Evolutionary conservation across 2,329 filamentous ascomycete species (phyloP), one percentile per base, ranked within the genome.

Genomic region (Epichloe hybrida): DNA sequence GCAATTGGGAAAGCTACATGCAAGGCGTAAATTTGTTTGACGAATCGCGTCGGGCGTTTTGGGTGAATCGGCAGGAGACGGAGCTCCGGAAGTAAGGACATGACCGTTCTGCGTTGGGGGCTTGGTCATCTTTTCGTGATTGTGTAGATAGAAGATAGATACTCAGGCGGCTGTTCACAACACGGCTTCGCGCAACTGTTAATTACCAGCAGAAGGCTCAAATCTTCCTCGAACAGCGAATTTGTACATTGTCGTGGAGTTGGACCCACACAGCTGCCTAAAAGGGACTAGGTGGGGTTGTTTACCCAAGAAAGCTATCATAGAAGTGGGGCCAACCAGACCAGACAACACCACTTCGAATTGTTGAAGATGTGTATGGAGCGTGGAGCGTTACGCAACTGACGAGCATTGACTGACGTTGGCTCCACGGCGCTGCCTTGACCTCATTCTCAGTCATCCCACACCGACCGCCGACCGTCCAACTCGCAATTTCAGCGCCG

Each of bases 341-440:
- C 34, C 12, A 23, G n/a, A 41, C 40, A 34, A 40, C 21, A 13
- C 11, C 46, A 31, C 12, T 39, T n/a, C 31, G n/a, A 45, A 39
- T 42, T 43, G 20, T 48, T 38, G 43, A 51, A 39, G 31, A 48
- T 42, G 41, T 45, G 23, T 38, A 34, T 45, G 17, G 17, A 50
- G 27, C 20, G 50, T 45, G 50, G 46, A 23, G 44, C 38, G 42
- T 50, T 50, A 47, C 49, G 38, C 44, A 50, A 50, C 43, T 37
- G 43, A 39, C 23, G 27, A n/a, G 27, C 44, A 40, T 45, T 38
- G 37, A 51, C 45, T 39, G 45, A 51, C 35, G 45, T 48, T 45
- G 39, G 50, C 50, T 52, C 35, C 15, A 40, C 23, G 46, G 40
- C 23, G 23, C 52, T 17, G 31, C 50, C 47, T 43, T 11, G 45